Conservation (phyloP, 768 basidiomycete species). For the Naganishia onofrii region DNA sequence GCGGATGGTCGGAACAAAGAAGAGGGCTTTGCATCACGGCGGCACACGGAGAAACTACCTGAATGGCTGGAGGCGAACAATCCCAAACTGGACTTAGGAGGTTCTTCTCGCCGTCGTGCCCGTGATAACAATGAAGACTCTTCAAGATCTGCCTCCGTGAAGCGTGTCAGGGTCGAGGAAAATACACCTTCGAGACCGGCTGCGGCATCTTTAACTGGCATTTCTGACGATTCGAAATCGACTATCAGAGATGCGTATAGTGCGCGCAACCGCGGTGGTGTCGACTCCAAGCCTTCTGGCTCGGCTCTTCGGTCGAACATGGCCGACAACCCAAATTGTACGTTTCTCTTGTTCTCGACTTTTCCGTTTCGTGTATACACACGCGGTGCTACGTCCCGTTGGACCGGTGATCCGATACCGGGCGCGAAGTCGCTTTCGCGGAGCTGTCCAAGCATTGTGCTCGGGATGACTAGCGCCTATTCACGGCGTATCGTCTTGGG, state of each 20-base stretch:
- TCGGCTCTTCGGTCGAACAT: neutral
- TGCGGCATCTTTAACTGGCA: too few relatives aligned
- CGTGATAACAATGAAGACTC: neutral
- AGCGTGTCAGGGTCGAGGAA: conserved; percentile 3
- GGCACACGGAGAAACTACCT: conserved; percentile 5
- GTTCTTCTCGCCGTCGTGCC: neutral
- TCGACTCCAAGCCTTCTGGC: neutral
- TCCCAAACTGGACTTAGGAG: conserved; percentile 8
- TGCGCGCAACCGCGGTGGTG: neutral
- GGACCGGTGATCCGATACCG: neutral
- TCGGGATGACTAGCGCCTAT: neutral
- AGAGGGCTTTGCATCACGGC: conserved; percentile 16
- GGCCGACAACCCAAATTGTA: conserved; percentile 19
- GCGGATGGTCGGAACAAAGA: conserved; percentile 1
- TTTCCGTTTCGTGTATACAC: neutral
- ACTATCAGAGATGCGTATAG: neutral
- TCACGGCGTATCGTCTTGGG: neutral
- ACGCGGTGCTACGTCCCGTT: neutral
- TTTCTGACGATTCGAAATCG: neutral
- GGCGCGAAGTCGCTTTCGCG: neutral
- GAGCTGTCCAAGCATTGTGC: neutral
- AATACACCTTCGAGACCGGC: neutral
- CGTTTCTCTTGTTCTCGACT: neutral
- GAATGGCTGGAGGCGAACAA: conserved; percentile 21
- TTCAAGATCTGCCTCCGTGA: neutral